These are phyloP conservation scores for Cladophialophora chaetospira DNA, from an alignment of 2,329 filamentous ascomycete species.

Conservation along the genomic window DNA sequence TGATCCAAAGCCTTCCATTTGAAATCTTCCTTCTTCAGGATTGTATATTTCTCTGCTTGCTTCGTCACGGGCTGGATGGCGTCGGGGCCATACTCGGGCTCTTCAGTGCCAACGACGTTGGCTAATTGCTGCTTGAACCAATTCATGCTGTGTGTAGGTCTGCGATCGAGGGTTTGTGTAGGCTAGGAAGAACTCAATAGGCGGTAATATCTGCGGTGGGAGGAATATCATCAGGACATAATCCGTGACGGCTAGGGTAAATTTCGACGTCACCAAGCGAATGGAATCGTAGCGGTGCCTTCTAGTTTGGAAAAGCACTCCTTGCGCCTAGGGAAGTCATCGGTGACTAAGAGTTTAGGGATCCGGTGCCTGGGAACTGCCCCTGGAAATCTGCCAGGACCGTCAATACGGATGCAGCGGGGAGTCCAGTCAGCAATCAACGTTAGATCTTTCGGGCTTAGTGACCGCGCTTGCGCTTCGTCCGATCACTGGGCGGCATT, in stretches of 20 bases:
- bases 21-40: conserved; percentile 74
- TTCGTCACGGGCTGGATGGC: conserved; percentile 84
- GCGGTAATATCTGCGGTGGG: conserved; percentile 5
- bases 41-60: conserved; percentile 80
- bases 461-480: conserved; percentile 4
- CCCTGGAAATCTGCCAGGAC: background rate
- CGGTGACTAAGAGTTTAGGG: background rate
- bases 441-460: conserved; percentile 9
- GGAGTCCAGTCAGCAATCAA: conserved; percentile 1
- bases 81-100: conserved; percentile 89
- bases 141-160: conserved; percentile 70
- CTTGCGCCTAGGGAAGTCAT: background rate
- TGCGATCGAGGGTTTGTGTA: conserved; percentile 8
- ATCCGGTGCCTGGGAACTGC: background rate
- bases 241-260: conserved; percentile 4
- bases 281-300: conserved; percentile 18
- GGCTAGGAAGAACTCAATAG: background rate
- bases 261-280: conserved; percentile 20
- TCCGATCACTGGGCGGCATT: conserved; percentile 1
- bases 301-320: background rate
- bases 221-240: conserved; percentile 15
- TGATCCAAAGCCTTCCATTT: conserved; percentile 80
- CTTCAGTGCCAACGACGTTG: conserved; percentile 90
- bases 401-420: background rate
- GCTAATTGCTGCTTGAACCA: conserved; percentile 84